These are phyloP conservation scores for Citrus unshiu DNA, from an alignment of 345 rosid species.

Conservation along the genomic window DNA sequence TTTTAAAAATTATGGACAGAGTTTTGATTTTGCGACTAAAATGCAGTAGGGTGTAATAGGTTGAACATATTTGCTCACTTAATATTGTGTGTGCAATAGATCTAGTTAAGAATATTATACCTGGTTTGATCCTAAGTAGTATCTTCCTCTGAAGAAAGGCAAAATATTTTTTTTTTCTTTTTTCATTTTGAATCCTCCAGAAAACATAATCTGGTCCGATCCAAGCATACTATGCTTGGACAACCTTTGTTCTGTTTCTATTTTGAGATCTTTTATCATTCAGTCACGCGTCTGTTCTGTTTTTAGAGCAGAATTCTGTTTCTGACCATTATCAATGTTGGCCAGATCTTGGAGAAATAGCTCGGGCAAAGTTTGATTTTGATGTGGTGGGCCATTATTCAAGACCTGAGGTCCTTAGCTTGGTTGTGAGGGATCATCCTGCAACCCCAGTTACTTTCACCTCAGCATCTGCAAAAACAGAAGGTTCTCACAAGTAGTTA, in stretches of 20 bases:
- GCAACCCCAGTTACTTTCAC: slow-evolving; percentile 61
- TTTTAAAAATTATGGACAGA: neutral
- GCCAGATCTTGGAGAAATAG: slow-evolving; percentile 91
- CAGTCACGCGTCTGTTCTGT: neutral
- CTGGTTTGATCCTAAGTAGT: neutral
- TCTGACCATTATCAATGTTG: slow-evolving; percentile 1
- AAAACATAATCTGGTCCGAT: neutral
- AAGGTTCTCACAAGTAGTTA: slow-evolving; percentile 28
- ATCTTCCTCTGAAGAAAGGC: neutral
- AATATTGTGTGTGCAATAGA: no score
- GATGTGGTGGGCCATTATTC: slow-evolving; percentile 94
- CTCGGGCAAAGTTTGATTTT: slow-evolving; percentile 82
- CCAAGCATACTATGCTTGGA: neutral
- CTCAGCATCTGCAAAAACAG: slow-evolving; percentile 37
- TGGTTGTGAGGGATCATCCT: slow-evolving; percentile 79
- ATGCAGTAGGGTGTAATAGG: neutral
- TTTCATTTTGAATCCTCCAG: neutral
- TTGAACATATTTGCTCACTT: neutral
- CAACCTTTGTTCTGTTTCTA: neutral
- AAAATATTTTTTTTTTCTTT: neutral
- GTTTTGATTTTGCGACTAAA: neutral
- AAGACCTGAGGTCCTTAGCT: slow-evolving; percentile 89
- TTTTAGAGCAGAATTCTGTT: neutral
- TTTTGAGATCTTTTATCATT: neutral
- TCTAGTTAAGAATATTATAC: neutral